Percentiles rank a stretch among this genome's conserved stretches.
These are phyloP conservation scores for Penicillium vulpinum DNA, from an alignment of 2,329 filamentous ascomycete genomes.

Conservation along the genomic window DNA sequence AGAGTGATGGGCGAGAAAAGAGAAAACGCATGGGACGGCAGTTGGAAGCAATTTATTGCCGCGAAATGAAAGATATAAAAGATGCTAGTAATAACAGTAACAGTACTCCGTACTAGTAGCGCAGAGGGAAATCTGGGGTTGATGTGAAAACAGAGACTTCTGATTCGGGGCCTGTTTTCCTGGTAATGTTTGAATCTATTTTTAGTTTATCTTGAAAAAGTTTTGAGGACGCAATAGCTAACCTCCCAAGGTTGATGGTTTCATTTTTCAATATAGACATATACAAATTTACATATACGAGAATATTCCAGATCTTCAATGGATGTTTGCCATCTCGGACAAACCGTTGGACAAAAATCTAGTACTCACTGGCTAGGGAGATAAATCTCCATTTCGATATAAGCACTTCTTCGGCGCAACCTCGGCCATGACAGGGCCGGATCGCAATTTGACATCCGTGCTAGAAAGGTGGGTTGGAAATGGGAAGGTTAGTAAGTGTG, in stretches of 20 bases:
- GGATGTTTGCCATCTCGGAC: slow-evolving; percentile 42
- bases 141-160: slow-evolving; percentile 21
- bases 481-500: not conserved
- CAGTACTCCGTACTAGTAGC: too few species aligned
- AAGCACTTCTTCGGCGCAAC: slow-evolving; percentile 99
- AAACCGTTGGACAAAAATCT: slow-evolving; percentile 41
- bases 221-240: not conserved
- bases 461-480: slow-evolving; percentile 48
- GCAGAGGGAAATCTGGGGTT: not conserved
- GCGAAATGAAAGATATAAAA: not conserved
- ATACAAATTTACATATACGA: slow-evolving; percentile 58
- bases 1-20: slow-evolving; percentile 5
- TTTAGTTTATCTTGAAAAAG: not conserved
- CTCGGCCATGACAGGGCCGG: slow-evolving; percentile 74
- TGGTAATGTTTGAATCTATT: too few species aligned
- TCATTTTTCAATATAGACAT: not conserved
- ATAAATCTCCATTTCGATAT: slow-evolving; percentile 54
- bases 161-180: slow-evolving; percentile 8
- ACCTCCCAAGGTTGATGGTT: not conserved
- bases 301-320: slow-evolving; percentile 53
- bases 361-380: slow-evolving; percentile 43
- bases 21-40: slow-evolving; percentile 23
- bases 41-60: slow-evolving; percentile 15
- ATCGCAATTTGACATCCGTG: slow-evolving; percentile 99
- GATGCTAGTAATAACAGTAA: too few species aligned